Evolutionary conservation across 352 stramenopile species (phyloP).

Genomic region (Phytophthora pistaciae): DNA sequence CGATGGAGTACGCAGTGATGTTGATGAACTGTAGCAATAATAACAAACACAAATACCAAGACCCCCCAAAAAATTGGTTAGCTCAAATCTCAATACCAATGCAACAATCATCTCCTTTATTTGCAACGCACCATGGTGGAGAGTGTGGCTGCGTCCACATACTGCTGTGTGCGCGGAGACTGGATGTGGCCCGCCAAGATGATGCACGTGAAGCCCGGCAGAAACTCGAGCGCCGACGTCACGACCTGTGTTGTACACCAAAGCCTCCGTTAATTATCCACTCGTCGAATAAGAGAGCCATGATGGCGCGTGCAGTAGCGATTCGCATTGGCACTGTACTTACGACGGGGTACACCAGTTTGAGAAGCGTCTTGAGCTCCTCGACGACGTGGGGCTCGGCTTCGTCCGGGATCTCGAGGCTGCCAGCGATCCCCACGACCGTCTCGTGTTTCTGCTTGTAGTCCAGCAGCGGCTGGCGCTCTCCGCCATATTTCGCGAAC

Average conservation of each 20-base stretch:
- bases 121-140: constrained; percentile 52
- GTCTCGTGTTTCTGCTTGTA: constrained; percentile 6
- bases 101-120: too few relatives aligned
- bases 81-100: not conserved
- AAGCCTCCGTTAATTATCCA: not conserved
- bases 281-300: not conserved
- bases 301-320: not conserved
- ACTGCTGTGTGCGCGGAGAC: constrained; percentile 61
- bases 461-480: constrained; percentile 20
- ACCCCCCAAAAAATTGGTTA: not conserved
- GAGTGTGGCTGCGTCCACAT: constrained; percentile 62
- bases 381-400: constrained; percentile 30
- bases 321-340: not conserved
- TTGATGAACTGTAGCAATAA: constrained; percentile 61
- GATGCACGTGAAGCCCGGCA: constrained; percentile 62
- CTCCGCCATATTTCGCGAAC: constrained; percentile 15
- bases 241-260: constrained; percentile 23
- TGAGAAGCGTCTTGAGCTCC: constrained; percentile 56
- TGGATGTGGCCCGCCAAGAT: constrained; percentile 71
- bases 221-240: constrained; percentile 60
- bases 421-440: constrained; percentile 16
- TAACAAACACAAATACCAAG: not conserved
- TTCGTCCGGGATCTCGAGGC: constrained; percentile 26
- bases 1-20: constrained; percentile 69
- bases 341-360: constrained; percentile 57